phyloP scores from a whole-genome alignment of 1,284 basidiomycete species.

The Phellopilus nigrolimitatus region DNA sequence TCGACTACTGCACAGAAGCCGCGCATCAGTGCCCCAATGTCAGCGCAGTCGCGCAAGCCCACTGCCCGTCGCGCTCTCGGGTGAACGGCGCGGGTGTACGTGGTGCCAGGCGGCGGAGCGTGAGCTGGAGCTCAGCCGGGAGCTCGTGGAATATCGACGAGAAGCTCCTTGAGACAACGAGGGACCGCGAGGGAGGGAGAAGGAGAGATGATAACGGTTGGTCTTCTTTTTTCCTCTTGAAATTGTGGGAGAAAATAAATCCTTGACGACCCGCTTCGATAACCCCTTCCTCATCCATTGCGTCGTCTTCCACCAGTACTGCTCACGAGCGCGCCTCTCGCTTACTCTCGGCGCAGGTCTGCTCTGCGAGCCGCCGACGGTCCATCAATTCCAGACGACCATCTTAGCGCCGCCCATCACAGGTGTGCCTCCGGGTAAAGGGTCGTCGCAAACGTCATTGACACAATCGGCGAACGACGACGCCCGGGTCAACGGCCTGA shows the following conservation, averaged over 20 bases:
- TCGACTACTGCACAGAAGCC: no score
- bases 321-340: background rate
- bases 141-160: slow-evolving; percentile 48
- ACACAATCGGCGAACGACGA: no score
- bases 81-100: no score
- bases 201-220: background rate
- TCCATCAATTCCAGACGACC: slow-evolving; percentile 52
- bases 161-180: slow-evolving; percentile 54
- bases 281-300: no score
- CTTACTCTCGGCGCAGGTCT: slow-evolving; percentile 29
- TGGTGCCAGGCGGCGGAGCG: slow-evolving; percentile 16
- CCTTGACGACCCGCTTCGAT: no score
- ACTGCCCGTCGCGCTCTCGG: no score
- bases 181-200: slow-evolving; percentile 22
- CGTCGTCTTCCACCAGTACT: no score
- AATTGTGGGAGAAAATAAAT: background rate
- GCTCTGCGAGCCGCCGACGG: slow-evolving; percentile 28
- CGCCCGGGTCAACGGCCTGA: no score
- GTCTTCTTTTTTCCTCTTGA: background rate
- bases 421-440: no score
- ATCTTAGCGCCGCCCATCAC: slow-evolving; percentile 55
- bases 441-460: no score
- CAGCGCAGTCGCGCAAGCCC: no score
- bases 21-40: no score
- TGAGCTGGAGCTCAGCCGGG: slow-evolving; percentile 25